phyloP scores from a whole-genome alignment of 2,329 filamentous ascomycete genomes.

The Eutypa lata region DNA sequence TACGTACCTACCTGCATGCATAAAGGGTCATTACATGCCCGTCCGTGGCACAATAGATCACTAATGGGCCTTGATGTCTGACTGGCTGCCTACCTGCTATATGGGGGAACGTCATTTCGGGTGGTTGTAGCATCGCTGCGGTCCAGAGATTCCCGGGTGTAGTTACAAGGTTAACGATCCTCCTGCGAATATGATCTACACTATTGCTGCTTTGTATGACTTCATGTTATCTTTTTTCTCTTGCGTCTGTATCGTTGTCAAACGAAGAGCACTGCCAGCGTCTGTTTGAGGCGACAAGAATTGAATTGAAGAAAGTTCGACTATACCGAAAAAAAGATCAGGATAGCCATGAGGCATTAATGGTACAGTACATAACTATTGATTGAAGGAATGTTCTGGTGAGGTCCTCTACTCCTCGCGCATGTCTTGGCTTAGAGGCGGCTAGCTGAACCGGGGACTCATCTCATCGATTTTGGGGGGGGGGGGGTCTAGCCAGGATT shows the following conservation, averaged over 20 bases:
- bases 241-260: background rate
- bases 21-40: no score
- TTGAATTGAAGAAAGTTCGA: no score
- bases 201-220: background rate
- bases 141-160: background rate
- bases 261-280: background rate
- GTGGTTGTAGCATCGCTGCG: background rate
- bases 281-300: background rate
- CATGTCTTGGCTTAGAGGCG: background rate
- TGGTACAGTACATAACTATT: background rate
- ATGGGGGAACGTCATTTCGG: background rate
- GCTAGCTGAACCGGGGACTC: background rate
- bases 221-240: background rate
- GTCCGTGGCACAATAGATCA: background rate
- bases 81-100: background rate
- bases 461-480: no score
- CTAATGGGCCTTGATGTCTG: background rate
- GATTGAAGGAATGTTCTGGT: no score
- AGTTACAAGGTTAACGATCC: background rate
- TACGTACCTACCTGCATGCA: no score
- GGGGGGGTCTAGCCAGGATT: no score
- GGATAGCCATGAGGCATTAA: no score
- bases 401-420: background rate
- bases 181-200: background rate
- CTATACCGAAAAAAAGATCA: no score